Percentiles rank a stretch among this genome's conserved stretches.
phyloP scores from a whole-genome alignment of 371 early-diverging fungal genomes.

The Lichtheimia hyalospora region DNA sequence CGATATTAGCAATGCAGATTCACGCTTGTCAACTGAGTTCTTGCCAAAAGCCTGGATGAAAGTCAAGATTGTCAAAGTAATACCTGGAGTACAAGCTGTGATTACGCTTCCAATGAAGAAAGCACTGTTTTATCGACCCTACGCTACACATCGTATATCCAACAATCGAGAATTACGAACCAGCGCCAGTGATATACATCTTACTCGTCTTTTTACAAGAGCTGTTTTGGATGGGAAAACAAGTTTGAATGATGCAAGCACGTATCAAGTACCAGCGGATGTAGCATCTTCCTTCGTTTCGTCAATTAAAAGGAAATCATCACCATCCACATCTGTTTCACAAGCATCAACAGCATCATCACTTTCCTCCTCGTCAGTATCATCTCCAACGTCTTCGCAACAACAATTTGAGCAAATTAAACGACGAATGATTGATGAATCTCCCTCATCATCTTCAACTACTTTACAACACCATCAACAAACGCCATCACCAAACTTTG shows the following conservation, averaged over 20 bases:
- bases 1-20: conserved; percentile 16
- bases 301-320: too few relatives aligned
- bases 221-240: conserved; percentile 1
- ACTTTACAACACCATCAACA: too few relatives aligned
- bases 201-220: conserved; percentile 23
- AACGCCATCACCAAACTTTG: background rate
- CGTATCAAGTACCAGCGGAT: background rate
- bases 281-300: background rate
- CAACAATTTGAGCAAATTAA: background rate
- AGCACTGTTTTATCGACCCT: conserved; percentile 29
- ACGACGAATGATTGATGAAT: too few relatives aligned
- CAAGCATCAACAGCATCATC: background rate
- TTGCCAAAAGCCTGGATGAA: conserved; percentile 47
- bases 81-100: conserved; percentile 21
- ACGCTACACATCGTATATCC: conserved; percentile 25
- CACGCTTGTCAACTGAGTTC: conserved; percentile 21
- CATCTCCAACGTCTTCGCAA: conserved; percentile 4
- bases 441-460: background rate
- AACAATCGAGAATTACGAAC: conserved; percentile 19
- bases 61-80: conserved; percentile 24
- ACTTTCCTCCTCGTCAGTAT: background rate
- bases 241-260: background rate
- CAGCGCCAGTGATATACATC: conserved; percentile 20
- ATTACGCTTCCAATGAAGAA: conserved; percentile 34
- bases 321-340: background rate